These are phyloP conservation scores for Globisporangium cederbergense DNA, from an alignment of 352 stramenopile genomes.

Conservation along the genomic window DNA sequence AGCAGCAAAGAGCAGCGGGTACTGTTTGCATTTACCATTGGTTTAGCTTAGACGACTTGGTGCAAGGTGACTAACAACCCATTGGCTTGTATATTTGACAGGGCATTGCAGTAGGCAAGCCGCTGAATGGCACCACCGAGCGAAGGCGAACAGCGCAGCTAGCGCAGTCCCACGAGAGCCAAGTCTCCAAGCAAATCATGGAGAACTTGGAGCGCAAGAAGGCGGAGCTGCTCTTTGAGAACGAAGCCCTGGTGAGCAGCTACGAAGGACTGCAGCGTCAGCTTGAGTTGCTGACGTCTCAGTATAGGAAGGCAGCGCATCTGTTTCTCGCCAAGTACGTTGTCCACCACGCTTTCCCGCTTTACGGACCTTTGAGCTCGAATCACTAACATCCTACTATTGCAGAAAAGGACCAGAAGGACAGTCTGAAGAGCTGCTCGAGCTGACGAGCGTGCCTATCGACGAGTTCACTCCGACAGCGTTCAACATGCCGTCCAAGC, in stretches of 20 bases:
- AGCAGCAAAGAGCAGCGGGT: slow-evolving; percentile 60
- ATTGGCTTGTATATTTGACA: slow-evolving; percentile 12
- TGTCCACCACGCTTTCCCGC: background rate
- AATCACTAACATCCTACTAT: background rate
- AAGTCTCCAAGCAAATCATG: slow-evolving; percentile 58
- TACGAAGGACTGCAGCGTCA: slow-evolving; percentile 57
- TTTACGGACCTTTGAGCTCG: too few relatives aligned
- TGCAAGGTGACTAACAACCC: background rate
- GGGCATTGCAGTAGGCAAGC: slow-evolving; percentile 41
- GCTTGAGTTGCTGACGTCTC: slow-evolving; percentile 55
- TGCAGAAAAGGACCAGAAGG: slow-evolving; percentile 39
- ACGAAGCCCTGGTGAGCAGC: slow-evolving; percentile 51
- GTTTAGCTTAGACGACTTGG: background rate
- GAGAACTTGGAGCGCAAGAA: slow-evolving; percentile 63
- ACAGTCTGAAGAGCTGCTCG: slow-evolving; percentile 41
- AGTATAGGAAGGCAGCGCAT: slow-evolving; percentile 72
- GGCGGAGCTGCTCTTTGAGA: slow-evolving; percentile 58
- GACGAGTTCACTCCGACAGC: slow-evolving; percentile 63
- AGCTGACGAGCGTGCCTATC: slow-evolving; percentile 50
- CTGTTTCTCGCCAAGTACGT: slow-evolving; percentile 74
- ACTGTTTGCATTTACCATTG: background rate
- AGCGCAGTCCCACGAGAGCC: slow-evolving; percentile 50
- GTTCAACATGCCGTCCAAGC: slow-evolving; percentile 64
- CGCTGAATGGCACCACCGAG: slow-evolving; percentile 39
- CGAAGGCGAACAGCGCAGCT: slow-evolving; percentile 28